Evolutionary conservation across 2,329 filamentous ascomycete genomes (phyloP), one percentile per base, ranked within the genome.

Genomic region (Phaeomoniella chlamydospora): DNA sequence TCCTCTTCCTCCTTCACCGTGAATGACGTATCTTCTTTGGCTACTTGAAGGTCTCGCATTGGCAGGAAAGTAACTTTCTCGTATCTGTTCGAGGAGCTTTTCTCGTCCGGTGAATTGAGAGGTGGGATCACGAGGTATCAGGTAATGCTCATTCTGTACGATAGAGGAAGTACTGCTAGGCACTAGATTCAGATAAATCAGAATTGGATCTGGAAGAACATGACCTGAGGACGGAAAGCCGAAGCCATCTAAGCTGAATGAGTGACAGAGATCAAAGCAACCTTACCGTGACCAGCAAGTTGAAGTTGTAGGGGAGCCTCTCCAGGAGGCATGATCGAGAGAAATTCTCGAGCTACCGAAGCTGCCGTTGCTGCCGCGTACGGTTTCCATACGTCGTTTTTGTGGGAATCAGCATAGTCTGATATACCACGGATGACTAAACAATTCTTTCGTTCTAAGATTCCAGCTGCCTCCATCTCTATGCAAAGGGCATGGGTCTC

Each of bases 1-100:
- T 9, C 58, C 57, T 31, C 54, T 55, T 10, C 58, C 58, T n/a
- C 53, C 54, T 15, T 60, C 39, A 11, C 57, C 56, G 41, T 50
- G 50, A 10, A 60, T 37, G 5, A 59, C 54, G 37, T 56, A 50
- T 5, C 51, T 39, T 34, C 48, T 51, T 35, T 52, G 52, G 15
- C 36, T 30, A 16, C 30, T 16, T 40, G 36, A 34, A 14, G 22
- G 34, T 15, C 19, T 29, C 22, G 18, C 18, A 22, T 35, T 41
- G 16, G 9, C 34, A 31, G 4, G 36, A 16, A 31, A 39, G 14
- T 33, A 47, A 31, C 15, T 31, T 11, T 37, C 35, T 35, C 40
- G 19, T 15, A 49, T 13, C 22, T 15, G 34, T 15, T 39, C 36
- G 26, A 41, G 31, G 18, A 39, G 33, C 19, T 35, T 44, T 51